A percentile compares a stretch with the other conserved stretches of the same genome.
phyloP scores from a whole-genome alignment of 768 basidiomycete species.

The Leucocoprinus sp. region DNA sequence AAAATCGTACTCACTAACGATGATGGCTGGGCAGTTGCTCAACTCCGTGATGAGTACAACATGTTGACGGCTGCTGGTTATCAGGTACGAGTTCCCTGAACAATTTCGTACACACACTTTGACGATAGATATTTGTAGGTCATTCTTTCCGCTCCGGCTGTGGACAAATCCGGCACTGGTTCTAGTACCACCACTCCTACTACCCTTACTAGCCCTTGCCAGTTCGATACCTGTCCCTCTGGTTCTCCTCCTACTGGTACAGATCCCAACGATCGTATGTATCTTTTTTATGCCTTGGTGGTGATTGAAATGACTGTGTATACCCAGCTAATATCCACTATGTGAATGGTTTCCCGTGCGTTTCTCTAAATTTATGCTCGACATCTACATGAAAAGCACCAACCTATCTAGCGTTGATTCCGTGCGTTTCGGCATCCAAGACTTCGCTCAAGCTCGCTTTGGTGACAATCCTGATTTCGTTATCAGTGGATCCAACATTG shows the following conservation, averaged over 20 bases:
- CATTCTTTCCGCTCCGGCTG: conserved; percentile 34
- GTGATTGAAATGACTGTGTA: background rate
- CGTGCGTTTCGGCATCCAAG: conserved; percentile 34
- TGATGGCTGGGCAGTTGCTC: conserved; percentile 34
- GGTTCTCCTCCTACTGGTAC: conserved; percentile 33
- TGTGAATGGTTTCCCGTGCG: conserved; percentile 34
- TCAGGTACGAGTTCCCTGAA: conserved; percentile 20
- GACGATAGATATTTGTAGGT: conserved; percentile 20
- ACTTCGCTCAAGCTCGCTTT: conserved; percentile 29
- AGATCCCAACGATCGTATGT: conserved; percentile 18
- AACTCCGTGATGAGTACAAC: conserved; percentile 30
- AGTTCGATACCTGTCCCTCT: conserved; percentile 33
- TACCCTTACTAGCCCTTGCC: conserved; percentile 25
- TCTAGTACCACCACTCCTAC: conserved; percentile 24
- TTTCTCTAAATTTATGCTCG: background rate
- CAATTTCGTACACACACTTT: background rate
- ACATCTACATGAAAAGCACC: background rate
- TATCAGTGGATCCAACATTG: conserved; percentile 39
- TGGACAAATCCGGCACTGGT: conserved; percentile 35
- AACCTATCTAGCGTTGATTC: conserved; percentile 24
- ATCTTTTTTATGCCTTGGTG: background rate
- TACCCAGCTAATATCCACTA: conserved; percentile 30
- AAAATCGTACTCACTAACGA: conserved; percentile 21
- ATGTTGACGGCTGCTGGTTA: conserved; percentile 28
- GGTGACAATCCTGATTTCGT: conserved; percentile 33